Conservation (phyloP, 306 rosid genomes). For the Carpinus viminea region DNA sequence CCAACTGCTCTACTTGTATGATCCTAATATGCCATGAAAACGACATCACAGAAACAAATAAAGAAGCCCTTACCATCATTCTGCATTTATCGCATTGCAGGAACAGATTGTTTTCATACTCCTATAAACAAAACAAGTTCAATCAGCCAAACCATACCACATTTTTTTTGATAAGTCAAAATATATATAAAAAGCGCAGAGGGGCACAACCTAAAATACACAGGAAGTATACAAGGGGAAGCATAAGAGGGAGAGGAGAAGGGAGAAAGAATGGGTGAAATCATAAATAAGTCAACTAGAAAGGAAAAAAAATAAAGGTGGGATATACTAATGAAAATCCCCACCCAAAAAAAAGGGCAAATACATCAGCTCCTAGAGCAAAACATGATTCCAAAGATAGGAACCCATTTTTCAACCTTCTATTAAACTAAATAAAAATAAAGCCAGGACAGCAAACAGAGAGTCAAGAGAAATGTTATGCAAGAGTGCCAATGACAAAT, state of each 20-base stretch:
- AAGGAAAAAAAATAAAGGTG: background rate
- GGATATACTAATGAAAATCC: background rate
- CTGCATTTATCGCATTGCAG: slow-evolving; percentile 99
- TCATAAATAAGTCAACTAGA: slow-evolving; percentile 3
- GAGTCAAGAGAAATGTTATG: slow-evolving; percentile 13
- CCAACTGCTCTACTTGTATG: background rate
- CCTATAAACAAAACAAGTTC: slow-evolving; percentile 50
- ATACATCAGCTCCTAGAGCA: background rate
- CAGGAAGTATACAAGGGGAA: no score
- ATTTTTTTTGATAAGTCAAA: no score
- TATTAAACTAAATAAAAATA: slow-evolving; percentile 14
- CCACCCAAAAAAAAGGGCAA: background rate
- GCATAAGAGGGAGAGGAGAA: no score
- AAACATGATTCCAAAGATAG: background rate
- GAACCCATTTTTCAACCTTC: background rate
- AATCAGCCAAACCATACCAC: slow-evolving; percentile 30
- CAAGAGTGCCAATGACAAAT: background rate
- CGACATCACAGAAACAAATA: background rate
- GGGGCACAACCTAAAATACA: no score
- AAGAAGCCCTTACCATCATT: slow-evolving; percentile 77
- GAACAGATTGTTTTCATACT: slow-evolving; percentile 92
- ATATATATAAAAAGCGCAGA: no score
- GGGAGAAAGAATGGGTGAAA: no score
- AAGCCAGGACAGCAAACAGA: slow-evolving; percentile 11
- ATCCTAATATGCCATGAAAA: slow-evolving; percentile 5